Conservation (phyloP, 2,329 filamentous ascomycete species). For the Fusarium abutilonis region DNA sequence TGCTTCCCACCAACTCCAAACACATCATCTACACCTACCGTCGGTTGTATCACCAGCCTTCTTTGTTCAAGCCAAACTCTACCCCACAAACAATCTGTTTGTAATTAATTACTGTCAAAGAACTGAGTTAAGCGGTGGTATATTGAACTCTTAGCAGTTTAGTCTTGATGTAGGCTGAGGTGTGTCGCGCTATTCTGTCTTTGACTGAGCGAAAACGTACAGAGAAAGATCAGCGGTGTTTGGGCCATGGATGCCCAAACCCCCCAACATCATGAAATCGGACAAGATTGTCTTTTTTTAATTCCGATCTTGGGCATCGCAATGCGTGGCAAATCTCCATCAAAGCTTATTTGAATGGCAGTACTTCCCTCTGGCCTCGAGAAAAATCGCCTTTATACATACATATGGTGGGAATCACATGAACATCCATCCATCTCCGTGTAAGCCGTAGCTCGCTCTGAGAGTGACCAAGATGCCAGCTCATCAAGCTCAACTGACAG, state of each 20-base stretch:
- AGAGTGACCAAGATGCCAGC: conserved; percentile 23
- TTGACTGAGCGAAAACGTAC: conserved; percentile 5
- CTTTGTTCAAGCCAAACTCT: conserved; percentile 11
- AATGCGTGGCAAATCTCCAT: conserved; percentile 7
- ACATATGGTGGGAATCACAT: conserved; percentile 26
- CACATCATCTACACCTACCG: background rate
- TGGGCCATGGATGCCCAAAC: conserved; percentile 27
- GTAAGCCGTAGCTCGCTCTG: conserved; percentile 16
- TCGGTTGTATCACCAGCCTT: background rate
- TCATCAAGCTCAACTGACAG: conserved; percentile 27
- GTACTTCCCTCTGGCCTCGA: conserved; percentile 1
- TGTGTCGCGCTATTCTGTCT: conserved; percentile 14
- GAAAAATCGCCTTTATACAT: conserved; percentile 2
- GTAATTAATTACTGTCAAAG: background rate
- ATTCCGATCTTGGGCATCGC: background rate
- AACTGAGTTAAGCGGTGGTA: conserved; percentile 1
- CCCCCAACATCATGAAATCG: conserved; percentile 1
- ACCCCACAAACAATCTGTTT: conserved; percentile 3
- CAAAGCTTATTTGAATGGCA: conserved; percentile 6
- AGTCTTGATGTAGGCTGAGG: conserved; percentile 11
- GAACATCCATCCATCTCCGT: conserved; percentile 17
- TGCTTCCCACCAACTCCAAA: conserved; percentile 1
- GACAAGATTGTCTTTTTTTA: conserved; percentile 9
- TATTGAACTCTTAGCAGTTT: conserved; percentile 13
- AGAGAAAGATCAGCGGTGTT: conserved; percentile 27